Conservation (phyloP, 805 yeast species). For the Sugiyamaella lignohabitans region DNA sequence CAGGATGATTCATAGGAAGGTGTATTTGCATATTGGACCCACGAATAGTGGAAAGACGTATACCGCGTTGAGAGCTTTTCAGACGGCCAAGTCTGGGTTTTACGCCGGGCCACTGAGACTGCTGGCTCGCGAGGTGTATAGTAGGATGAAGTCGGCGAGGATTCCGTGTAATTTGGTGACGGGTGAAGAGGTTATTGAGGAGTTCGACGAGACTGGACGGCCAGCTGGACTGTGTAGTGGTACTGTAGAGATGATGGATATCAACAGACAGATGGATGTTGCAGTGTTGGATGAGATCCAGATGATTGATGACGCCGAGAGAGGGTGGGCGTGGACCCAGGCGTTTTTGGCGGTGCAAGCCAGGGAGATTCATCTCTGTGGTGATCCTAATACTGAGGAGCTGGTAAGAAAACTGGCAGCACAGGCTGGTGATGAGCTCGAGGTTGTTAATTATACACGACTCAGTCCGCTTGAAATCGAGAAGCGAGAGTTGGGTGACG, state of each 20-base stretch:
- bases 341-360: slow-evolving; percentile 85
- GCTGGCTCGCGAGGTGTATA: slow-evolving; percentile 86
- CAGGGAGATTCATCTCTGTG: slow-evolving; percentile 84
- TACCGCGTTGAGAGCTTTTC: slow-evolving; percentile 64
- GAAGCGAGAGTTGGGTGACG: slow-evolving; percentile 28
- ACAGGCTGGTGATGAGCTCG: slow-evolving; percentile 74
- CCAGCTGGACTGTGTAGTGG: slow-evolving; percentile 76
- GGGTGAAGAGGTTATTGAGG: slow-evolving; percentile 88
- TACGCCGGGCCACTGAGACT: slow-evolving; percentile 93
- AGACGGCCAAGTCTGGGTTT: slow-evolving; percentile 63
- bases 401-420: slow-evolving; percentile 51
- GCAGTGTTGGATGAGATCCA: slow-evolving; percentile 95
- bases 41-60: slow-evolving; percentile 95
- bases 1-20: slow-evolving; percentile 65
- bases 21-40: slow-evolving; percentile 95
- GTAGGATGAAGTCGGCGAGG: slow-evolving; percentile 61
- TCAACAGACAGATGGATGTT: slow-evolving; percentile 62
- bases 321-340: slow-evolving; percentile 95
- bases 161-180: slow-evolving; percentile 77
- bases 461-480: slow-evolving; percentile 64
- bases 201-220: slow-evolving; percentile 58
- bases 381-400: slow-evolving; percentile 80
- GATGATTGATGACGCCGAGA: slow-evolving; percentile 69
- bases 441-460: slow-evolving; percentile 65
- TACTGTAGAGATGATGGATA: slow-evolving; percentile 89